Base-by-base conservation (phyloP, 164 flowering plant species). In the Vitis riparia region DNA sequence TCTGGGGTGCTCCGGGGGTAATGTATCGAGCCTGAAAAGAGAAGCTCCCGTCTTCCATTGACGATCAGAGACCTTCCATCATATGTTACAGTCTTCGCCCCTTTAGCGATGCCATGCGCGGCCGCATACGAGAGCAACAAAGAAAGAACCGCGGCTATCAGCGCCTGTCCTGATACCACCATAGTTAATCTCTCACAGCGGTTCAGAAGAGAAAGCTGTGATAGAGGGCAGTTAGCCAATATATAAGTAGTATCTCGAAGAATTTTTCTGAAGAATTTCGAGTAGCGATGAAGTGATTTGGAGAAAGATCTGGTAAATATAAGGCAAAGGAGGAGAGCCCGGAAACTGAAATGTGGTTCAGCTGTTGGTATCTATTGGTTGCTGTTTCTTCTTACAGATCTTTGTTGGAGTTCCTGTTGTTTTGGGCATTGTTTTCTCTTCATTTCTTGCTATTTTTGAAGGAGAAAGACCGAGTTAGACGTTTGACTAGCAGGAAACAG, bases 1-100 rank as follows among this genome's bases (percentile, higher is more conserved):
- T 87, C 89, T 3, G 91, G 89, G 37, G 91, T 82, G 73, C 89
- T 84, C 5, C 91, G 80, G 30, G 93, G 79, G 66, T 88, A 88
- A 75, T 87, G 92, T 27, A 88, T 82, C 3, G 92, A 87, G 23
- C 92, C 92, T 0, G 90, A 85, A 68, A 84, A 85, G 60, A 88
- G 71, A 32, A 88, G 80, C 83, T 85, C 85, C 50, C 89, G 65
- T 37, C 72, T 76, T 3, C 91, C 89, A 74, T 84, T 78, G 56
- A 88, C 66, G 56, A 88, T 87, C 67, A 88, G 59, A 0, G 90
- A 87, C 71, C 85, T 80, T 8, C 82, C 85, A 60, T 88, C 90
- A 60, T 83, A 85, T 1, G 75, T 81, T 37, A 88, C 92, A 12
- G 12, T 57, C 50, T 78, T 30, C 59, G 7, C 59, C 44, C 27